phyloP scores from a whole-genome alignment of 116 monocot species.

The Dioscorea cayenensis region DNA sequence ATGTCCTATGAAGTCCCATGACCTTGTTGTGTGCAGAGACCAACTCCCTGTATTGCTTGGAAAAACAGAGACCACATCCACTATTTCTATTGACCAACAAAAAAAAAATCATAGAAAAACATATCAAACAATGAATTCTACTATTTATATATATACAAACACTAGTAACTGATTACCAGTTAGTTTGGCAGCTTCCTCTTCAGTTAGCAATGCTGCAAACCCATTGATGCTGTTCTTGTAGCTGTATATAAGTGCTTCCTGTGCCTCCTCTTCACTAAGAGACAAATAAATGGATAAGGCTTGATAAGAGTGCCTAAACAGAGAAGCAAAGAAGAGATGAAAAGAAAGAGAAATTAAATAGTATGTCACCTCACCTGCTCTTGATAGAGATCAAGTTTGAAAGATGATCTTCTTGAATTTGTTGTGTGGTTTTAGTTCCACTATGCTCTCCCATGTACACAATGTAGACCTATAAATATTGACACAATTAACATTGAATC shows the following conservation, averaged over 20 bases:
- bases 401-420: conserved; percentile 47
- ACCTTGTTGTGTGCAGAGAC: conserved; percentile 72
- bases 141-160: not conserved
- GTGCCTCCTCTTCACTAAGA: conserved; percentile 41
- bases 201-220: conserved; percentile 64
- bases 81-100: conserved; percentile 31
- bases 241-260: conserved; percentile 58
- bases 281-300: not conserved
- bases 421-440: conserved; percentile 15
- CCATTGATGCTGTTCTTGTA: conserved; percentile 84
- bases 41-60: conserved; percentile 29
- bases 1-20: conserved; percentile 68
- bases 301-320: not conserved
- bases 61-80: conserved; percentile 52
- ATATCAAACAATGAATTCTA: not conserved
- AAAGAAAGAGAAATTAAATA: not conserved
- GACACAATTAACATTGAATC: not conserved
- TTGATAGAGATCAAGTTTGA: conserved; percentile 44
- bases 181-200: conserved; percentile 50
- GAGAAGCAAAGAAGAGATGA: not conserved
- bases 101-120: not conserved
- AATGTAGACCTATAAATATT: conserved; percentile 36
- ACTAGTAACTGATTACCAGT: conserved; percentile 28
- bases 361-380: conserved; percentile 49
- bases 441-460: conserved; percentile 59